Base-by-base conservation (phyloP, 352 stramenopile species). In the Globisporangium barbulae region DNA sequence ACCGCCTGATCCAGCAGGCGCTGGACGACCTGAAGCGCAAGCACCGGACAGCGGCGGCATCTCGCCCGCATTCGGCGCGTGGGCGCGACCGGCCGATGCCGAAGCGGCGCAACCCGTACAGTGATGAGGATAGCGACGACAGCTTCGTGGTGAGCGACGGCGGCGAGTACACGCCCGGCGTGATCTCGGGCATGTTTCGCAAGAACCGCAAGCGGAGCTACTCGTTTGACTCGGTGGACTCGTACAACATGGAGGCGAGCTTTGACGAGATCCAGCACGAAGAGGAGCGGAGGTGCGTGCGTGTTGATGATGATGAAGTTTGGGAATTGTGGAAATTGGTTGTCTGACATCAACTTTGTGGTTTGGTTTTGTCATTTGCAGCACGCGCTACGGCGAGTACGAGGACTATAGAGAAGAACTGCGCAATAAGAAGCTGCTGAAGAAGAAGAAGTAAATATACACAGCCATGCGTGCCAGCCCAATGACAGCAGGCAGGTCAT, bases 221-320 rank as follows among this genome's bases (percentile, higher is more conserved):
- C 70, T 92, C 85, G 54, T 75, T 90, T 39, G 86, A 94, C 60
- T 93, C 85, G 59, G 74, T 77, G 7, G 87, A 92, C 60, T 95
- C 86, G 58, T 83, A 77, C 58, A 90, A 95, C 64, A 96, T 96
- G 87, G 87, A 96, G 44, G 84, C 87, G 8, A 86, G 78, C 3
- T 94, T 84, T 57, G 81, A 85, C 22, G 85, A 96, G 65, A 96
- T 96, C 55, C 85, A 93, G 70, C 81, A 90, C 62, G 87, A 96
- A 64, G 87, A 96, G 65, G 83, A 89, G 69, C 83, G 85, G 55
- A 95, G 84, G 78, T 91, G 69, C 28, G 69, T 64, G 1, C 28
- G 8, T 60, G 3, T 42, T 31, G 8, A n/a, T n/a, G 37, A 19
- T 9, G 25, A 15, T 41, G 25, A 9, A 12, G 10, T 50, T 53